A percentile compares a stretch with the other conserved stretches of the same genome.
These are phyloP conservation scores for Starmerella tilneyi DNA, from an alignment of 805 yeast genomes.

Conservation along the genomic window DNA sequence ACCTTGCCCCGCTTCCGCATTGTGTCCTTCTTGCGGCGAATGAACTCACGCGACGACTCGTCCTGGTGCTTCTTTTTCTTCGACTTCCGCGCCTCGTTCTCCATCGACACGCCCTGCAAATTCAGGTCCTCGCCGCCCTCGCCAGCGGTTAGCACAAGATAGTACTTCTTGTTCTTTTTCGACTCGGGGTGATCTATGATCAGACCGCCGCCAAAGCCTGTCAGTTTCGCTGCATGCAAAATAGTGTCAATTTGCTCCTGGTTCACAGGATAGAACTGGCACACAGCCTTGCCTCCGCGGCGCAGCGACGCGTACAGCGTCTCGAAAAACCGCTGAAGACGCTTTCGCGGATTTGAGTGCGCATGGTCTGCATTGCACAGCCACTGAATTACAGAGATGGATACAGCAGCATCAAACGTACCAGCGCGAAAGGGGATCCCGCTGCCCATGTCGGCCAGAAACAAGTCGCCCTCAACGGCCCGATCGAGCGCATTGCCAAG, in stretches of 20 bases:
- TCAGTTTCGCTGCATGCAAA: conserved; percentile 72
- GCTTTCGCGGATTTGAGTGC: conserved; percentile 68
- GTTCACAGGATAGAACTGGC: conserved; percentile 90
- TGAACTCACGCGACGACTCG: conserved; percentile 72
- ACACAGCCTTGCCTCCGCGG: conserved; percentile 94
- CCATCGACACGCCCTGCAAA: conserved; percentile 71
- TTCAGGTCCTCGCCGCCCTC: conserved; percentile 63
- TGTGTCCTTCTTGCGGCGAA: conserved; percentile 81
- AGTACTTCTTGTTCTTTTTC: conserved; percentile 81
- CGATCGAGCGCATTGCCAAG: conserved; percentile 86
- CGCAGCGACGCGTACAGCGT: conserved; percentile 74
- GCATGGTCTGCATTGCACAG: conserved; percentile 88
- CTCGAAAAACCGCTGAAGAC: conserved; percentile 74
- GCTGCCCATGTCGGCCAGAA: conserved; percentile 82
- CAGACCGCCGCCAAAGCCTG: conserved; percentile 94
- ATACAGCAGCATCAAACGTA: conserved; percentile 89
- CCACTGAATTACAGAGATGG: conserved; percentile 96
- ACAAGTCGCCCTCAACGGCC: conserved; percentile 86
- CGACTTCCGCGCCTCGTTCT: conserved; percentile 28
- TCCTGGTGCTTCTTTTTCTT: conserved; percentile 40
- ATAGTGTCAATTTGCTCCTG: conserved; percentile 75
- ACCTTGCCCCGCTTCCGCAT: conserved; percentile 81
- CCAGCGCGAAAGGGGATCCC: conserved; percentile 96
- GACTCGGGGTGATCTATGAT: conserved; percentile 90
- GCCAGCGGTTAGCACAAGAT: conserved; percentile 83